Evolutionary conservation across 495 filamentous ascomycete genomes (phyloP).

Genomic region (Amniculicola lignicola): DNA sequence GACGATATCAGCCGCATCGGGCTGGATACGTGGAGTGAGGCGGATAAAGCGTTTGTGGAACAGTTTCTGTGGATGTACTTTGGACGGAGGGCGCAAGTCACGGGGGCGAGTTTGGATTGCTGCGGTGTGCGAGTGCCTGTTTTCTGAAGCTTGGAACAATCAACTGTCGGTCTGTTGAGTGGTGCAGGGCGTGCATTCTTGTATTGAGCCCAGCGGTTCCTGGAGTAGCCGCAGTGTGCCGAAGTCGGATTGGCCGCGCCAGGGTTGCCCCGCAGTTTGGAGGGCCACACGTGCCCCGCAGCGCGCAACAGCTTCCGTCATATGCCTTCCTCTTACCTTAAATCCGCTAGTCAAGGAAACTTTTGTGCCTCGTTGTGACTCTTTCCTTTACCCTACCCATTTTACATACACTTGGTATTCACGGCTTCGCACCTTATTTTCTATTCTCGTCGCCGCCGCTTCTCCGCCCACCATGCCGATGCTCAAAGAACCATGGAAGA

Average conservation of each 20-base stretch:
- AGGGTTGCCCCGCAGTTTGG: neutral
- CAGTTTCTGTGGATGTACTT: constrained; percentile 70
- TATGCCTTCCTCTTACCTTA: neutral
- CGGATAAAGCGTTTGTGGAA: constrained; percentile 69
- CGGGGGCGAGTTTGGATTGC: constrained; percentile 69
- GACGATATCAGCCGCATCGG: constrained; percentile 78
- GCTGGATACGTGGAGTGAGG: constrained; percentile 79
- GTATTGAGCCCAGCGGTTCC: neutral
- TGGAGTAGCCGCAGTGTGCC: neutral
- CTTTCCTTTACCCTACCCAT: no score
- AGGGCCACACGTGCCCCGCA: constrained; percentile 3
- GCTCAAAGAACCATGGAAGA: constrained; percentile 91
- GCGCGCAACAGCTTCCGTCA: no score
- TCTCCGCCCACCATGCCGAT: constrained; percentile 54
- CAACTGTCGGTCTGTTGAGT: neutral
- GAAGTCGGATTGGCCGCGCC: neutral
- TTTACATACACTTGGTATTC: no score
- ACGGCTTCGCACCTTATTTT: no score
- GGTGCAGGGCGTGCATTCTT: neutral
- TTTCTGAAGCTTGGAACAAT: neutral
- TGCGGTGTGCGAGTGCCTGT: constrained; percentile 70
- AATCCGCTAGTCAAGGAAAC: neutral
- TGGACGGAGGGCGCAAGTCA: constrained; percentile 62
- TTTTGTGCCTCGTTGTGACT: neutral
- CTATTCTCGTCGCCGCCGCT: no score